A percentile compares a stretch with the other conserved stretches of the same genome.
These are phyloP conservation scores for Geum urbanum DNA, from an alignment of 306 rosid species.

Conservation along the genomic window DNA sequence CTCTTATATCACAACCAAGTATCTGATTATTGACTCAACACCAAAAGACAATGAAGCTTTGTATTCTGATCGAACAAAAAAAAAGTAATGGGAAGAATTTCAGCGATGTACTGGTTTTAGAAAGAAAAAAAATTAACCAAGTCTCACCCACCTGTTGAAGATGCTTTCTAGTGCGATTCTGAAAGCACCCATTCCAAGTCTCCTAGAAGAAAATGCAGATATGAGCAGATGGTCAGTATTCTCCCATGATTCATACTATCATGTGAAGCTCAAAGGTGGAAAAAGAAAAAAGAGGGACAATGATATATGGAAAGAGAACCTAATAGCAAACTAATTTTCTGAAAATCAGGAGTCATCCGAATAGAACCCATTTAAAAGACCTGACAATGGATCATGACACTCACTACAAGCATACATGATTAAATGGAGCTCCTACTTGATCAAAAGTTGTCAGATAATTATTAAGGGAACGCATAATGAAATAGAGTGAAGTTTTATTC, in stretches of 20 bases:
- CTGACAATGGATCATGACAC: background rate
- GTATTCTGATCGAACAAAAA: too few species aligned
- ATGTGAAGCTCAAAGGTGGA: background rate
- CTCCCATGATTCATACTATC: background rate
- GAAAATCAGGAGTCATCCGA: too few species aligned
- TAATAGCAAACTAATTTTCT: too few species aligned
- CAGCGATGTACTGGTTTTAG: background rate
- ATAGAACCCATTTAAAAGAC: too few species aligned
- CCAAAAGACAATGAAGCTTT: too few species aligned
- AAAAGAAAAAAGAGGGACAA: too few species aligned
- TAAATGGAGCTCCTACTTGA: background rate
- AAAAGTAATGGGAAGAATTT: too few species aligned
- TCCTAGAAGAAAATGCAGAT: conserved; percentile 30
- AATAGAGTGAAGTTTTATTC: too few species aligned
- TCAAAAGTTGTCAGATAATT: background rate
- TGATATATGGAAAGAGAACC: too few species aligned
- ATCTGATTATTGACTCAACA: background rate
- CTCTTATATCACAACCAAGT: background rate
- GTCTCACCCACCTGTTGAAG: conserved; percentile 20
- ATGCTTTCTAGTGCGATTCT: conserved; percentile 32
- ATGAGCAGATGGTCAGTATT: background rate
- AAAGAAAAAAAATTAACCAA: background rate
- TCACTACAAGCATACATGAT: background rate
- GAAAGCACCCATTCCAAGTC: conserved; percentile 34
- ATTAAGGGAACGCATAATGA: background rate